Evolutionary conservation across 805 yeast species (phyloP), one percentile per base, ranked within the genome.

Genomic region (Yarrowia hollandica): DNA sequence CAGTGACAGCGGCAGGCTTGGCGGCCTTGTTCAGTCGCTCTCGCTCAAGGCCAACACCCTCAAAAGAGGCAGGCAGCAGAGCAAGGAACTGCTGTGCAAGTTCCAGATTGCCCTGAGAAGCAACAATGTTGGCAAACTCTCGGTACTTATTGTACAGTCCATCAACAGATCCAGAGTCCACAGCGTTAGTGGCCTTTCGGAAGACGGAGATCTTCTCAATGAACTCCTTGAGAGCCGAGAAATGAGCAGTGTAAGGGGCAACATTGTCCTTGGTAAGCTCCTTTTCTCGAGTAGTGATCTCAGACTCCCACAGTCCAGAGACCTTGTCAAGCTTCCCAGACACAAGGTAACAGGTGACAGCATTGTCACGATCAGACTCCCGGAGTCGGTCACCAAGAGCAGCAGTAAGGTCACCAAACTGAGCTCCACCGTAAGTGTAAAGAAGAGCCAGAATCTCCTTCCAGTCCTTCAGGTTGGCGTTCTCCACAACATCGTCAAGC

Each of bases 191-290:
- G 34, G 79, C 75, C 25, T 85, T 76, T 66, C 86, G 79, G 71
- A 84, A 90, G 22, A 88, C 85, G 33, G 90, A 81, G 62, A 91
- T 80, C 72, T 91, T 91, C 70, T 88, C 96, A 56, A 89, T 86
- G 68, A 90, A 86, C 67, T 82, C 85, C 57, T 86, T 85, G 69
- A 92, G 76, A 8, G 96, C 86, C 65, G 82, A 86, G 65, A 86
- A 83, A 67, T 90, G 90, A 19, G 96, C 96, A 64, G 86, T 94
- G 59, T 86, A 85, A 1, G 89, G 83, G 2, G 96, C 81, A 10
- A 69, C 69, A 37, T 72, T 73, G 28, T 72, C 71, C 21, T 63
- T 42, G 15, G 62, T 62, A 9, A 56, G 48, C 38, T 75, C 71
- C 9, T 74, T 72, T 63, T 82, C 85, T 25, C 74, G 67, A 1